Base-by-base conservation (phyloP, 2,329 filamentous ascomycete genomes). In the Colletotrichum paranaense region DNA sequence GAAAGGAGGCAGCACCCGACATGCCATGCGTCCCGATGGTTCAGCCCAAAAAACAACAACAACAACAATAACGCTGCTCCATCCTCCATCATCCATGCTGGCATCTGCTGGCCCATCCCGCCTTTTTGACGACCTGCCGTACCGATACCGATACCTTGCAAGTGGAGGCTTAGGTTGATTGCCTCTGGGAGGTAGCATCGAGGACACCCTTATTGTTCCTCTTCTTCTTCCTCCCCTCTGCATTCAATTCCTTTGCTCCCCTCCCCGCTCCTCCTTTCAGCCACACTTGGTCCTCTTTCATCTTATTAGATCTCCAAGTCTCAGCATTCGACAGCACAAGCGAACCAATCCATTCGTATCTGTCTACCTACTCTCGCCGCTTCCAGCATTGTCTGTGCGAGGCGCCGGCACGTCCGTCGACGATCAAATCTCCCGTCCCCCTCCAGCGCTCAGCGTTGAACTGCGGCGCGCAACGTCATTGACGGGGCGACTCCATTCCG, bases 401-500 rank as follows among this genome's bases (percentile, higher is more conserved):
- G 49, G 28, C 67, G 55, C 32, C 42, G 35, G 65, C 59, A 69
- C 60, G 32, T 26, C 66, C 32, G 22, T 70, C 67, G 56, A 70
- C 60, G 67, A 73, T 66, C 71, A 53, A 70, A 65, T 69, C 35
- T 60, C 55, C 55, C 60, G 52, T 19, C 52, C 52, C 62, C 62
- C 32, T 46, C 62, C 28, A 22, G 16, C 26, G 62, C 55, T 24
- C 58, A 68, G 35, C 46, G 22, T 58, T 19, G 42, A 30, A 57
- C 55, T 71, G 62, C 65, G 26, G 59, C 66, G 42, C 42, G 19
- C 60, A 73, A 73, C 70, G 70, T 73, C 70, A 73, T 73, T 70
- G 32, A 73, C 70, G 70, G 70, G 67, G 70, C 67, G 67, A 73
- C 67, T 73, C 56, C 70, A 73, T 73, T 70, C 70, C 70, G 66